Evolutionary conservation across 176 grass and related monocot species (phyloP), one percentile per base, ranked within the genome.

Genomic region (Puccinellia tenuiflora): DNA sequence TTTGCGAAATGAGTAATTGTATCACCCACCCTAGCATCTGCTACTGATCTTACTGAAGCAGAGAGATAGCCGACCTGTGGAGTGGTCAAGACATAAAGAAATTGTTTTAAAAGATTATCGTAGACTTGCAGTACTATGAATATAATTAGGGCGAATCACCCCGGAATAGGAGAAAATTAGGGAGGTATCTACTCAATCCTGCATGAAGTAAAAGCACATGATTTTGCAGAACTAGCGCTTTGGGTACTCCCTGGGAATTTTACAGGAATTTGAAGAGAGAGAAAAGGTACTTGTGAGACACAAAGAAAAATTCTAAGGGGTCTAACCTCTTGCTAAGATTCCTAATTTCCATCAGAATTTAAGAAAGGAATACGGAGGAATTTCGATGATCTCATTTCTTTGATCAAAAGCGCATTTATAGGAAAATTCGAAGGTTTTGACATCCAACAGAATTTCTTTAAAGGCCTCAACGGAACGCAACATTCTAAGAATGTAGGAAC

Each of bases 21-120:
- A 83, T 98, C 95, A 84, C 95, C 95, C 37, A 98, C 95, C 43
- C 90, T 84, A 47, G 95, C 95, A 91, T 98, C 95, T 87, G 88
- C 92, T 72, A 95, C 95, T 86, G 95, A 98, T 88, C 92, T 88
- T 89, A 98, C 87, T 73, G 95, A 95, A 82, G 95, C 95, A 81
- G 95, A 95, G 59, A 98, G 86, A 89, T 98, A 98, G n/a, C 95
- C 95, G 2, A 98, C 95, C 95, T 98, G 57, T 79, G 20, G 75
- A 79, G 45, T 74, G 37, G 42, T 33, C 37, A 83, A 82, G 40
- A 76, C 34, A 79, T 43, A 72, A 76, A 64, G 30, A 48, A 81
- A 56, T 42, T 50, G 73, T 80, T 80, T 64, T 48, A 79, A 29
- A 70, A 35, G 63, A 40, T 75, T 74, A 40, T 38, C 30, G 37